phyloP scores from a whole-genome alignment of 2,329 filamentous ascomycete genomes.

The Peltaster fructicola region DNA sequence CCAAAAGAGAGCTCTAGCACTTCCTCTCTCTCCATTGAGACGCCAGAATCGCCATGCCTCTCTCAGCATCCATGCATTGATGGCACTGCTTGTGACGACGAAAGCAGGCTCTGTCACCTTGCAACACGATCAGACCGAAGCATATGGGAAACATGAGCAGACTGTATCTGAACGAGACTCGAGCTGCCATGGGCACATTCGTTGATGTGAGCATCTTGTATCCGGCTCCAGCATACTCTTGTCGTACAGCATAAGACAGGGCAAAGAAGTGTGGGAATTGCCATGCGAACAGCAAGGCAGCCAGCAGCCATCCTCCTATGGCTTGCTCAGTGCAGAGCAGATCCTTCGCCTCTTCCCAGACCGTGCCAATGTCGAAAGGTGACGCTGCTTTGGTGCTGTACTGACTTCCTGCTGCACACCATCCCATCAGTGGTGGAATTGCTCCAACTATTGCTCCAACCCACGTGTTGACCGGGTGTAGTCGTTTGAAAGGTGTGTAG shows the following conservation, averaged over 20 bases:
- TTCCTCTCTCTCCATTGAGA: constrained; percentile 58
- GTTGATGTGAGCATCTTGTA: constrained; percentile 67
- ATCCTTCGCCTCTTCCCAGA: constrained; percentile 16
- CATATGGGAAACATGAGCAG: constrained; percentile 76
- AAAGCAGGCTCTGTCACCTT: constrained; percentile 79
- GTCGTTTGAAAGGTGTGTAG: constrained; percentile 82
- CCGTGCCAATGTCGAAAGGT: constrained; percentile 5
- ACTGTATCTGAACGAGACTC: constrained; percentile 78
- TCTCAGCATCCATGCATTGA: constrained; percentile 71
- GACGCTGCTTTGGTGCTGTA: constrained; percentile 35
- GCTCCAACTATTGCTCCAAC: constrained; percentile 80
- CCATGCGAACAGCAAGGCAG: constrained; percentile 76
- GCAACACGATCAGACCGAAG: constrained; percentile 54
- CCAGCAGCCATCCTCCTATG: constrained; percentile 72
- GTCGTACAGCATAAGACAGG: constrained; percentile 69
- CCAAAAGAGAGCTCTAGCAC: constrained; percentile 79
- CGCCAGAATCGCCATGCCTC: constrained; percentile 72
- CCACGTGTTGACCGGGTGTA: constrained; percentile 85
- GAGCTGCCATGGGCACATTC: constrained; percentile 66
- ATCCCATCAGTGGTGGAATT: constrained; percentile 93
- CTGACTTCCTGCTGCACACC: constrained; percentile 86
- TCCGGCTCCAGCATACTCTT: constrained; percentile 63
- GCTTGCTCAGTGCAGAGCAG: constrained; percentile 20
- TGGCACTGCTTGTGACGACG: constrained; percentile 57
- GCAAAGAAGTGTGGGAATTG: constrained; percentile 98